These are phyloP conservation scores for Penicillium capsulatum DNA, from an alignment of 2,329 filamentous ascomycete genomes.

Conservation along the genomic window DNA sequence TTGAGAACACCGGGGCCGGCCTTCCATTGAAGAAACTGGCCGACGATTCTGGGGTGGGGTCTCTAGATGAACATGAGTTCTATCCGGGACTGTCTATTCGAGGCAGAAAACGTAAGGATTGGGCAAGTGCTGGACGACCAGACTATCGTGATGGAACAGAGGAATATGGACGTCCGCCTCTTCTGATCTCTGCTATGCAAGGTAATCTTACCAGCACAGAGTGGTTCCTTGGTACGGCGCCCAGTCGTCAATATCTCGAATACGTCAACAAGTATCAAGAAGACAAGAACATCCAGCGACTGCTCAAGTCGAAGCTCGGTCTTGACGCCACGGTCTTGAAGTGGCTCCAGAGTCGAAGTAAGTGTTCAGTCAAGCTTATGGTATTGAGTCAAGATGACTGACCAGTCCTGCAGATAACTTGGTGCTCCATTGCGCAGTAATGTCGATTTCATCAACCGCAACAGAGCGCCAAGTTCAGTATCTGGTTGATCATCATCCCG, in stretches of 20 bases:
- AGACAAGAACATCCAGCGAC: constrained; percentile 59
- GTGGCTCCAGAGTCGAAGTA: constrained; percentile 46
- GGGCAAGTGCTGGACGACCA: constrained; percentile 61
- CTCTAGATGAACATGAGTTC: constrained; percentile 62
- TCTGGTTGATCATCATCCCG: constrained; percentile 59
- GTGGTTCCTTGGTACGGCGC: constrained; percentile 71
- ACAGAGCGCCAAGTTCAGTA: constrained; percentile 60
- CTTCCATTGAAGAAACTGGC: constrained; percentile 65
- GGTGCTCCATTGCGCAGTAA: constrained; percentile 62
- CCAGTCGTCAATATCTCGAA: constrained; percentile 62
- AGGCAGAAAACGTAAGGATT: constrained; percentile 69
- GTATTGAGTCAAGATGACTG: neutral
- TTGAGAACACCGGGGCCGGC: constrained; percentile 63
- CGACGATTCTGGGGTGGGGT: constrained; percentile 60
- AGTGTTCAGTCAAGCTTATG: constrained; percentile 31
- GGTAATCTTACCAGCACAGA: constrained; percentile 65
- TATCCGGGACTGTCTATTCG: constrained; percentile 76
- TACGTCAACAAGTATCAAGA: constrained; percentile 61
- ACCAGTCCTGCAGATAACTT: constrained; percentile 36
- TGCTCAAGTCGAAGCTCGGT: constrained; percentile 58
- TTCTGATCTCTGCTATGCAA: constrained; percentile 31
- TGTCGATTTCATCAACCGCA: constrained; percentile 41
- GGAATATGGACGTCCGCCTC: constrained; percentile 19
- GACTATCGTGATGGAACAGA: neutral
- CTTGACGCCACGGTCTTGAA: constrained; percentile 60